Percentiles rank a stretch among this genome's conserved stretches.
Conservation (phyloP, 805 yeast genomes). For the Saturnispora diversa region DNA sequence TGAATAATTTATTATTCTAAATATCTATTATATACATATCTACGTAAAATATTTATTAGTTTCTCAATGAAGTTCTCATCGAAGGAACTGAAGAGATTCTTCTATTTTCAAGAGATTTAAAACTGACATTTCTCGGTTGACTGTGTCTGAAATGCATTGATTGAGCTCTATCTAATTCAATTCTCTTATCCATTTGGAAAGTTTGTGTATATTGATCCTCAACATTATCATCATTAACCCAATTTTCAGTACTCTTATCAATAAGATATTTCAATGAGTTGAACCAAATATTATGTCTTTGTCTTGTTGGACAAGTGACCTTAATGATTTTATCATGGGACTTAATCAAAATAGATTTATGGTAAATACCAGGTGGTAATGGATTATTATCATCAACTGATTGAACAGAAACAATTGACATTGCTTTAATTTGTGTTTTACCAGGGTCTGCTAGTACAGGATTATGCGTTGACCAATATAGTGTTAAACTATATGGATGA, state of each 20-base stretch:
- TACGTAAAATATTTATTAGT: not conserved
- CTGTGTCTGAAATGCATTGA: constrained; percentile 25
- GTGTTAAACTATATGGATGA: constrained; percentile 84
- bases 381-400: constrained; percentile 81
- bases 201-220: constrained; percentile 30
- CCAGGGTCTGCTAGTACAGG: constrained; percentile 69
- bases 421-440: constrained; percentile 61
- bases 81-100: constrained; percentile 10
- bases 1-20: not conserved
- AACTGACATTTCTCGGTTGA: constrained; percentile 18
- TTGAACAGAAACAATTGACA: constrained; percentile 71
- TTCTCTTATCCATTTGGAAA: constrained; percentile 23
- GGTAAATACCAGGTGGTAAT: constrained; percentile 79
- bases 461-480: constrained; percentile 80
- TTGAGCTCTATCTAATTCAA: constrained; percentile 24
- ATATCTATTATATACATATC: not conserved
- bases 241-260: constrained; percentile 54
- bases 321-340: constrained; percentile 57
- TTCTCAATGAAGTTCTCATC: constrained; percentile 12
- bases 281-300: constrained; percentile 87
- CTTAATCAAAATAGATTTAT: constrained; percentile 71
- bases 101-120: constrained; percentile 4
- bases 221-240: constrained; percentile 40
- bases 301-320: constrained; percentile 80
- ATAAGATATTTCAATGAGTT: constrained; percentile 72